A percentile compares a stretch with the other conserved stretches of the same genome.
Conservation (phyloP, 2,329 filamentous ascomycete genomes). For the Aureobasidium sp. region DNA sequence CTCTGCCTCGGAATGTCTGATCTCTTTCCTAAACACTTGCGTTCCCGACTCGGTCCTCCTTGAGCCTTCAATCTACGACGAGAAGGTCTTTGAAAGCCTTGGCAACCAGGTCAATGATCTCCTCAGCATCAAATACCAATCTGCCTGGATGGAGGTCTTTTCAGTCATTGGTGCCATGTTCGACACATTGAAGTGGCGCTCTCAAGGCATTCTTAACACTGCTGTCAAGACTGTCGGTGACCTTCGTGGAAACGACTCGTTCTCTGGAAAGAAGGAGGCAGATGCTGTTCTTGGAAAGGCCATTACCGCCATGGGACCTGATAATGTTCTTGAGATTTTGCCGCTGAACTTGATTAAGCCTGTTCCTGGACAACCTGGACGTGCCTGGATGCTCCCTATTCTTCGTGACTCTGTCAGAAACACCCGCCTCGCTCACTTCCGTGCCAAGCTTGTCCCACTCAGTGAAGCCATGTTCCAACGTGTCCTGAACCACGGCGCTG, state of each 20-base stretch:
- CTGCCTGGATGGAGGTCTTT: slow-evolving; percentile 92
- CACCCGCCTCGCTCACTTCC: slow-evolving; percentile 80
- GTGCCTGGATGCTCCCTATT: slow-evolving; percentile 91
- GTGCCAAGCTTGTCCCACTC: slow-evolving; percentile 74
- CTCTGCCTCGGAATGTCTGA: slow-evolving; percentile 88
- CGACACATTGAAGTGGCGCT: slow-evolving; percentile 76
- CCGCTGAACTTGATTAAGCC: slow-evolving; percentile 80
- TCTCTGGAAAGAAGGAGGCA: slow-evolving; percentile 89
- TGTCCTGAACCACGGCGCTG: slow-evolving; percentile 72
- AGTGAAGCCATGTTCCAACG: slow-evolving; percentile 86
- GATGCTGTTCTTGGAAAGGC: slow-evolving; percentile 85
- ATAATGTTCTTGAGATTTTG: slow-evolving; percentile 71
- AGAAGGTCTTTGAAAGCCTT: slow-evolving; percentile 79
- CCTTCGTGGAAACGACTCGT: slow-evolving; percentile 78
- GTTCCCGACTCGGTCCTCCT: slow-evolving; percentile 75
- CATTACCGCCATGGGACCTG: slow-evolving; percentile 82
- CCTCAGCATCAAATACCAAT: slow-evolving; percentile 84
- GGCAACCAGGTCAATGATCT: slow-evolving; percentile 66
- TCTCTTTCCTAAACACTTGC: slow-evolving; percentile 88
- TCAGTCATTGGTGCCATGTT: slow-evolving; percentile 82
- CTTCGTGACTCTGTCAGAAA: slow-evolving; percentile 86
- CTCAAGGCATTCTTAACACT: slow-evolving; percentile 68
- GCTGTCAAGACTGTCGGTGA: slow-evolving; percentile 77
- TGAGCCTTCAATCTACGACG: slow-evolving; percentile 86
- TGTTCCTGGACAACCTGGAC: slow-evolving; percentile 67